Percentiles rank a stretch among this genome's conserved stretches.
Evolutionary conservation across 2,329 filamentous ascomycete genomes (phyloP).

Genomic region (Emergomyces orientalis): DNA sequence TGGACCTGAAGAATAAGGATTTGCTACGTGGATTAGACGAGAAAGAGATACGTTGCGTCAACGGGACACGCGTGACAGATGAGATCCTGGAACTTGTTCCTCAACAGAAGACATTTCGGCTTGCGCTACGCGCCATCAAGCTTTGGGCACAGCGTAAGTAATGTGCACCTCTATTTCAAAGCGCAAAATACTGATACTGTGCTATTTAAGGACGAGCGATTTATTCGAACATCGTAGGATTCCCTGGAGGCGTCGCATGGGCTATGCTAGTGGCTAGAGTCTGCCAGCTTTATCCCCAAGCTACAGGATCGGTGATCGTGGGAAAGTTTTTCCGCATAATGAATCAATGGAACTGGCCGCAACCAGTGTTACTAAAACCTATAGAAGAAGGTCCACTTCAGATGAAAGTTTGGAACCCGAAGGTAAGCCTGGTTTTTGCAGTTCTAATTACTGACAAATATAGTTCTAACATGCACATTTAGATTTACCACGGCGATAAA

Average conservation of each 20-base stretch:
- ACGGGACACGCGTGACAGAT: constrained; percentile 88
- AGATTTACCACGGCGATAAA: constrained; percentile 70
- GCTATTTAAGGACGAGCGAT: constrained; percentile 58
- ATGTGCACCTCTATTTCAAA: background rate
- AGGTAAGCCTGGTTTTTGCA: constrained; percentile 43
- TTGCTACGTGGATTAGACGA: constrained; percentile 81
- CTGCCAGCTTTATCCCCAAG: constrained; percentile 91
- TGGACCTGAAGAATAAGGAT: constrained; percentile 72
- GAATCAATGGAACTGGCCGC: constrained; percentile 84
- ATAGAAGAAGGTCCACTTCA: constrained; percentile 75
- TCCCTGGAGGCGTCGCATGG: constrained; percentile 94
- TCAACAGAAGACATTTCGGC: constrained; percentile 78
- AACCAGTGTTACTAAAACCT: constrained; percentile 80
- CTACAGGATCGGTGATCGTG: constrained; percentile 77
- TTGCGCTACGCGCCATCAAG: constrained; percentile 85
- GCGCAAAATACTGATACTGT: constrained; percentile 1
- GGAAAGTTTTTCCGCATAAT: constrained; percentile 93
- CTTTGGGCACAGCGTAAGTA: constrained; percentile 72
- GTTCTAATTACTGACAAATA: background rate
- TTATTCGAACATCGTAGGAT: constrained; percentile 93
- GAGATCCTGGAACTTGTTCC: constrained; percentile 85
- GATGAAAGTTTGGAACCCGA: constrained; percentile 89
- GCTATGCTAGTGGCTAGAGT: constrained; percentile 94
- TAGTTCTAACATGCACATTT: constrained; percentile 1
- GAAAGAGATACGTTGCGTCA: constrained; percentile 76